Conservation (phyloP, 352 stramenopile species). For the Bremia lactucae region DNA sequence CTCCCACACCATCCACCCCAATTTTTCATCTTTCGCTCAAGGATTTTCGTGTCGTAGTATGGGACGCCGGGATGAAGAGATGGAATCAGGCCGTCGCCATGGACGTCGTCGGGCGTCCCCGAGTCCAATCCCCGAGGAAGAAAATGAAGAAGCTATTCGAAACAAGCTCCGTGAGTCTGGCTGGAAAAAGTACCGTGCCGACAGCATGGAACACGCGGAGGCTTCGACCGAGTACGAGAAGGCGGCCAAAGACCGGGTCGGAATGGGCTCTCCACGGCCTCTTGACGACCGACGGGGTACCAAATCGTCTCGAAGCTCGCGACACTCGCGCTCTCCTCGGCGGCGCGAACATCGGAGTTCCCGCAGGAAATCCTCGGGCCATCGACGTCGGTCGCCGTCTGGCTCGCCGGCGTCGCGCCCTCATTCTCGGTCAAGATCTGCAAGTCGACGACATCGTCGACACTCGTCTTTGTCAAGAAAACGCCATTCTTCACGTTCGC, state of each 20-base stretch:
- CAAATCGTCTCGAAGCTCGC: constrained; percentile 6
- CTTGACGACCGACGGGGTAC: constrained; percentile 13
- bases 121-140: constrained; percentile 14
- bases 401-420: constrained; percentile 29
- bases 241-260: constrained; percentile 15
- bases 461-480: constrained; percentile 20
- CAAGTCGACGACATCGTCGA: constrained; percentile 20
- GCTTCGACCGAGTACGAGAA: constrained; percentile 7
- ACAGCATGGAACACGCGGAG: constrained; percentile 10
- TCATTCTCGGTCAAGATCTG: constrained; percentile 24
- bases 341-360: constrained; percentile 27
- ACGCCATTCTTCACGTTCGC: constrained; percentile 16
- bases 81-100: constrained; percentile 10
- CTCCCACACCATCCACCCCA: not conserved
- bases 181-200: constrained; percentile 44
- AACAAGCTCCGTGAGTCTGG: constrained; percentile 60
- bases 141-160: constrained; percentile 58
- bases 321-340: constrained; percentile 21
- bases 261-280: constrained; percentile 15
- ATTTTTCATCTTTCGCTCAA: constrained; percentile 4
- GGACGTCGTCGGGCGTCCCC: constrained; percentile 8
- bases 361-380: constrained; percentile 21
- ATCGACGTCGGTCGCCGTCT: constrained; percentile 27
- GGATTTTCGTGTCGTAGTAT: constrained; percentile 3
- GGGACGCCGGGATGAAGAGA: constrained; percentile 20